Evolutionary conservation across 163 green algal species (phyloP).

Genomic region (Smithsoniella earleae): DNA sequence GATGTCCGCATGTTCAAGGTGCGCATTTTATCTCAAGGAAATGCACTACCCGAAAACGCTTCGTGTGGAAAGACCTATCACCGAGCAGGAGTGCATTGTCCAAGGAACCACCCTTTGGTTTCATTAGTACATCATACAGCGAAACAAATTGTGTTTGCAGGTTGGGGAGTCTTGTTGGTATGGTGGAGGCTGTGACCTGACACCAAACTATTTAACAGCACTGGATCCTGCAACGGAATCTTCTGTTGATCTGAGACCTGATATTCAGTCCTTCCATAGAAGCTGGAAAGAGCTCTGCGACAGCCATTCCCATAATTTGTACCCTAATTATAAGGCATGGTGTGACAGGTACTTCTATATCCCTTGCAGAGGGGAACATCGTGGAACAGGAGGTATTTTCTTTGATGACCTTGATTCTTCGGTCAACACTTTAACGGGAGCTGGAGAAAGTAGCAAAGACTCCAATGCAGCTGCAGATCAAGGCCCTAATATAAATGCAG

Average conservation of each 20-base stretch:
- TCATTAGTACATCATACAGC: neutral
- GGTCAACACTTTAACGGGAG: too few relatives aligned
- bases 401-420: conserved; percentile 81
- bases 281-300: conserved; percentile 69
- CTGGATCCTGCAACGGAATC: too few relatives aligned
- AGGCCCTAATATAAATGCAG: conserved; percentile 39
- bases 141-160: too few relatives aligned
- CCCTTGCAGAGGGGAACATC: conserved; percentile 80
- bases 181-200: conserved; percentile 91
- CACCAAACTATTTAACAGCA: conserved; percentile 80
- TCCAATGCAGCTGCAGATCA: too few relatives aligned
- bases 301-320: conserved; percentile 48
- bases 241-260: too few relatives aligned
- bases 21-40: neutral
- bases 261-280: conserved; percentile 62
- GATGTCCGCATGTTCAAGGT: conserved; percentile 89
- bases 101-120: neutral
- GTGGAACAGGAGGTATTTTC: conserved; percentile 94
- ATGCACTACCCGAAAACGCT: too few relatives aligned
- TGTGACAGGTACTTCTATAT: conserved; percentile 98
- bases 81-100: neutral
- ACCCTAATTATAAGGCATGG: conserved; percentile 72
- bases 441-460: too few relatives aligned
- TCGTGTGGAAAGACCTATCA: too few relatives aligned
- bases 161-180: conserved; percentile 70